Conservation (phyloP, 495 filamentous ascomycete genomes). For the Aspergillus baeticus region DNA sequence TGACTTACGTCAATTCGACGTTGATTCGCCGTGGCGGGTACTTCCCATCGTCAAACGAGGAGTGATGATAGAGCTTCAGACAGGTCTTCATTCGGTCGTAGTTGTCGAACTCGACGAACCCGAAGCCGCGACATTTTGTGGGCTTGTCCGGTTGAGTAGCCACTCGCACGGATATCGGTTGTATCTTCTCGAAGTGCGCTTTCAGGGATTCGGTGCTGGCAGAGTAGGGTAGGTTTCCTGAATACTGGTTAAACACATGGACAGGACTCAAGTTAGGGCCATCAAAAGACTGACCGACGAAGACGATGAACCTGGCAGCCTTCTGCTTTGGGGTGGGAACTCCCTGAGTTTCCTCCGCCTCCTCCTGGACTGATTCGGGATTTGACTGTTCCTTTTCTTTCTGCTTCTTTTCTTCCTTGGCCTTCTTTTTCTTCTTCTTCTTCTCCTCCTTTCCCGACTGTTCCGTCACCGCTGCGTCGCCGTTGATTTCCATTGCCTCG, state of each 20-base stretch:
- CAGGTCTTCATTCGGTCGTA: constrained; percentile 95
- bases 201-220: constrained; percentile 65
- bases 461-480: constrained; percentile 4
- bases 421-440: constrained; percentile 19
- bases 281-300: constrained; percentile 60
- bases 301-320: constrained; percentile 73
- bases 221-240: constrained; percentile 85
- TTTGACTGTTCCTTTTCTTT: constrained; percentile 16
- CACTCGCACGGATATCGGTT: constrained; percentile 71
- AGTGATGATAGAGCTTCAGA: constrained; percentile 85
- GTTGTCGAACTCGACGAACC: constrained; percentile 88
- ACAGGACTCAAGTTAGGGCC: neutral
- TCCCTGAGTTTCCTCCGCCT: constrained; percentile 20
- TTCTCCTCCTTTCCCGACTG: constrained; percentile 15
- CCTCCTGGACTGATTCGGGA: constrained; percentile 20
- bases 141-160: constrained; percentile 69
- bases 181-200: constrained; percentile 74
- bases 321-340: constrained; percentile 35
- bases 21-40: constrained; percentile 71
- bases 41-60: constrained; percentile 69
- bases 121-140: constrained; percentile 75
- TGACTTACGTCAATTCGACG: constrained; percentile 81
- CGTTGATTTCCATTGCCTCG: constrained; percentile 2
- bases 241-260: neutral
- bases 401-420: constrained; percentile 17